phyloP scores from a whole-genome alignment of 2,329 filamentous ascomycete species.

The Aspergillus pseudonomiae region DNA sequence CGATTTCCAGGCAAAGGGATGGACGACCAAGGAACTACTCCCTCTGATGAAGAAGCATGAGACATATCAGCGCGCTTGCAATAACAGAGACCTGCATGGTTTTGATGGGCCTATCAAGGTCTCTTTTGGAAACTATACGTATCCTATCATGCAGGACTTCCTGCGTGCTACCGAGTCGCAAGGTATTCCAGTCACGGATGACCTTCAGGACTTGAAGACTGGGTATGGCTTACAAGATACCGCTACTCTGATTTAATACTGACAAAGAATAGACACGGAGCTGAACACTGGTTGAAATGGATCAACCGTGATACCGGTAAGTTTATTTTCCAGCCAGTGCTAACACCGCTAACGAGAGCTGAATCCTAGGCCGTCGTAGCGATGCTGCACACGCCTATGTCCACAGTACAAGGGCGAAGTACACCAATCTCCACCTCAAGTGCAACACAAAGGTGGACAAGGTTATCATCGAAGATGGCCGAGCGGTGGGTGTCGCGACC shows the following conservation, averaged over 20 bases:
- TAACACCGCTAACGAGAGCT: not conserved
- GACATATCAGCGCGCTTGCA: constrained; percentile 70
- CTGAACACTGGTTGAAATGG: constrained; percentile 85
- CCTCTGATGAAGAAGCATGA: constrained; percentile 81
- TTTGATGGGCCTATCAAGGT: constrained; percentile 82
- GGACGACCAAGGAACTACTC: constrained; percentile 73
- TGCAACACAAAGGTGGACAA: constrained; percentile 79
- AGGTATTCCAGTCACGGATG: constrained; percentile 74
- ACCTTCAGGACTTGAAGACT: constrained; percentile 68
- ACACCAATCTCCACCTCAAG: constrained; percentile 71
- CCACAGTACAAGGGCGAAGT: constrained; percentile 71
- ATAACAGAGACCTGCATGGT: constrained; percentile 68
- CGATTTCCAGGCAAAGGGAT: constrained; percentile 78
- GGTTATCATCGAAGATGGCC: constrained; percentile 71
- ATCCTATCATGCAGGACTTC: constrained; percentile 82
- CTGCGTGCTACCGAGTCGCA: constrained; percentile 72
- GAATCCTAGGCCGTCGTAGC: constrained; percentile 68
- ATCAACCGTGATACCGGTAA: constrained; percentile 67
- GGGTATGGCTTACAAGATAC: constrained; percentile 27
- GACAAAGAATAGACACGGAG: constrained; percentile 56
- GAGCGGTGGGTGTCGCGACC: constrained; percentile 71
- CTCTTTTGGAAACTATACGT: constrained; percentile 78
- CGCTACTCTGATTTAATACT: not conserved
- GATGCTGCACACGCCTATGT: constrained; percentile 79
- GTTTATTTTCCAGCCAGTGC: not conserved